Evolutionary conservation across 768 basidiomycete species (phyloP).

Genomic region (Psilocybe tampanensis): DNA sequence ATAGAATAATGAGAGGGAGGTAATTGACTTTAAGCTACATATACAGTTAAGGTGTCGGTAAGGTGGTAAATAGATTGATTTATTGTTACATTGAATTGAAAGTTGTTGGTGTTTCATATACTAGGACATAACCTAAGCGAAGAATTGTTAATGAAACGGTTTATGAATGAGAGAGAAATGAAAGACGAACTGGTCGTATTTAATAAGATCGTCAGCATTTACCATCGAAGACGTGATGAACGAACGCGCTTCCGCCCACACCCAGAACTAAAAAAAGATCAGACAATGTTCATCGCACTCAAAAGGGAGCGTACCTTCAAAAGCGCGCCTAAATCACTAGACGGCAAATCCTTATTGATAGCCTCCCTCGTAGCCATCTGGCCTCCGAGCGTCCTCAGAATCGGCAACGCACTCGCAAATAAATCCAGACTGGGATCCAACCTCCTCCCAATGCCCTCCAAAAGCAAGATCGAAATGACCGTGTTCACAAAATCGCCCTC

Average conservation of each 20-base stretch:
- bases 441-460: constrained; percentile 96
- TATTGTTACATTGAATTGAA: not conserved
- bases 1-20: not conserved
- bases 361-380: constrained; percentile 81
- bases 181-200: constrained; percentile 71
- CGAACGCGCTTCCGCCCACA: constrained; percentile 91
- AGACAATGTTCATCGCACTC: constrained; percentile 6
- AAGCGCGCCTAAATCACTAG: constrained; percentile 79
- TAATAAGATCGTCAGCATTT: constrained; percentile 84
- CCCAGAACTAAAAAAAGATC: constrained; percentile 67
- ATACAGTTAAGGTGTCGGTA: not conserved
- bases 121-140: constrained; percentile 17
- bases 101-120: constrained; percentile 5
- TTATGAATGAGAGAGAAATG: not conserved
- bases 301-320: constrained; percentile 74
- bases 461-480: constrained; percentile 87
- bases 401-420: constrained; percentile 94
- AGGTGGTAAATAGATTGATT: not conserved
- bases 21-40: not conserved
- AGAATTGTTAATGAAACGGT: not conserved
- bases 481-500: constrained; percentile 99
- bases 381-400: constrained; percentile 86
- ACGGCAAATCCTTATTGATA: constrained; percentile 59
- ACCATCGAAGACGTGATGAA: constrained; percentile 78
- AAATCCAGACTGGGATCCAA: constrained; percentile 91